These are phyloP conservation scores for Cadophora sp. DNA, from an alignment of 2,329 filamentous ascomycete genomes.

Conservation along the genomic window DNA sequence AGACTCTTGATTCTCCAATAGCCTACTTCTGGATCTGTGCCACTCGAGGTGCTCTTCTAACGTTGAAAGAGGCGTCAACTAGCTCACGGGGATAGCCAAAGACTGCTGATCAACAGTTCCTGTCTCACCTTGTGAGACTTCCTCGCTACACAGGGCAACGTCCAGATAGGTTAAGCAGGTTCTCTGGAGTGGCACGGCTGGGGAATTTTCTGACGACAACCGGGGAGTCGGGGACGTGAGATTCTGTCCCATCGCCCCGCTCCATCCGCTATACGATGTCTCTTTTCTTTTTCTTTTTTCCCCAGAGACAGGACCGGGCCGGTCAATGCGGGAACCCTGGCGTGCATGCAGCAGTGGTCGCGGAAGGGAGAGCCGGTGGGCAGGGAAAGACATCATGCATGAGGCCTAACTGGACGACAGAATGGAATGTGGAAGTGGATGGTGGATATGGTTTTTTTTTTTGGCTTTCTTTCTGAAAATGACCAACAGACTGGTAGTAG, in stretches of 20 bases:
- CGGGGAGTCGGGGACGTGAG: slow-evolving; percentile 9
- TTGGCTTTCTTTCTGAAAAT: background rate
- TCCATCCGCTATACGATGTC: background rate
- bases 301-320: slow-evolving; percentile 2
- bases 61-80: background rate
- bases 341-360: slow-evolving; percentile 12
- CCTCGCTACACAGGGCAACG: slow-evolving; percentile 5
- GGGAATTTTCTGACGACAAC: background rate
- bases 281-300: background rate
- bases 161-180: background rate
- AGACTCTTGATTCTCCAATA: background rate
- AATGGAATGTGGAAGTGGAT: background rate
- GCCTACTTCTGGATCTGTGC: background rate
- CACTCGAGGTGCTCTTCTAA: background rate
- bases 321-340: slow-evolving; percentile 5
- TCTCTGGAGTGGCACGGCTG: slow-evolving; percentile 3
- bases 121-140: background rate
- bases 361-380: slow-evolving; percentile 8
- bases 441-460: background rate
- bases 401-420: slow-evolving; percentile 11
- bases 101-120: background rate
- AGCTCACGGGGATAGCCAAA: background rate
- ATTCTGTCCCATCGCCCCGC: background rate
- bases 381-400: slow-evolving; percentile 14
- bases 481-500: background rate